A percentile compares a stretch with the other conserved stretches of the same genome.
Conservation (phyloP, 179 eudicot species). For the Heliamphora ciliata region DNA sequence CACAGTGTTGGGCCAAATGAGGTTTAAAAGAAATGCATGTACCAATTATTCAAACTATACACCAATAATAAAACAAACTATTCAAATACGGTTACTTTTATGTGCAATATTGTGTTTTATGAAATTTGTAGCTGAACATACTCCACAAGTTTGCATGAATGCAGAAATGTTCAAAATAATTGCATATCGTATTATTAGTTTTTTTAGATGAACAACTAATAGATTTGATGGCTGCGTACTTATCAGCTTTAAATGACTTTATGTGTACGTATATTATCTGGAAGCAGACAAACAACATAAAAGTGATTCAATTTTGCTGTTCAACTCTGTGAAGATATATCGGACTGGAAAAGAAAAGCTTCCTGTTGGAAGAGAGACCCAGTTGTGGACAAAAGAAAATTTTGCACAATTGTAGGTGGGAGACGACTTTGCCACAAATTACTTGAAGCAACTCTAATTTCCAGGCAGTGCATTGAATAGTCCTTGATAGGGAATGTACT, state of each 20-base stretch:
- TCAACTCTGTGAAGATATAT: neutral
- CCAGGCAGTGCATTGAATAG: conserved; percentile 44
- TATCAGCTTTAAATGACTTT: conserved; percentile 58
- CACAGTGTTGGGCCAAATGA: neutral
- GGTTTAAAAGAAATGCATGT: neutral
- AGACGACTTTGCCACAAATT: conserved; percentile 52
- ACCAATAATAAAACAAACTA: neutral
- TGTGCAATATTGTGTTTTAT: neutral
- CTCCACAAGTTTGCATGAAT: neutral
- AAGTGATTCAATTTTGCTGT: neutral
- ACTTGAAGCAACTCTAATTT: conserved; percentile 56
- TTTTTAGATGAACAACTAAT: conserved; percentile 30
- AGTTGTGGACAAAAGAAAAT: conserved; percentile 46
- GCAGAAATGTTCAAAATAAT: neutral
- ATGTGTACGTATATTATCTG: conserved; percentile 73
- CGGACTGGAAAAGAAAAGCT: conserved; percentile 10
- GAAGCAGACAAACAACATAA: conserved; percentile 17
- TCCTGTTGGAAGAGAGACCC: conserved; percentile 75
- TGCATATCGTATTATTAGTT: conserved; percentile 34
- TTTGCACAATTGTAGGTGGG: conserved; percentile 26
- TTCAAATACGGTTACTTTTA: too few species aligned
- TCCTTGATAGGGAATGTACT: conserved; percentile 44
- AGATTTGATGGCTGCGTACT: conserved; percentile 40
- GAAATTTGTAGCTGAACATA: neutral
- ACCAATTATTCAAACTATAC: neutral